Conservation (phyloP, 1,284 basidiomycete species). For the Ustilago trichophora region DNA sequence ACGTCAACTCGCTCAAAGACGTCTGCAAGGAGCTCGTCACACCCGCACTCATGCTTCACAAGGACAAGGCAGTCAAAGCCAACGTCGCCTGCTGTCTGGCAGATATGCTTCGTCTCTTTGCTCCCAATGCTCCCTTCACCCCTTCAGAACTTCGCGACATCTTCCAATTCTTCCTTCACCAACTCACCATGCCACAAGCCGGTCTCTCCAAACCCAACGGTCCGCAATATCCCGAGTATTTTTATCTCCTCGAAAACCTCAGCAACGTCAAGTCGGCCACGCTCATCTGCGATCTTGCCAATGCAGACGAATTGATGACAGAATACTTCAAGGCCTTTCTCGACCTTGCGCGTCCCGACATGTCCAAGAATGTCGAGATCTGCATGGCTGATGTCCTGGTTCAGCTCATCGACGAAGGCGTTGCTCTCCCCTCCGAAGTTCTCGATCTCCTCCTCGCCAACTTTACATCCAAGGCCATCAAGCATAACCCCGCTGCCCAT, state of each 20-base stretch:
- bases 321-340: slow-evolving; percentile 87
- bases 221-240: slow-evolving; percentile 51
- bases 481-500: slow-evolving; percentile 72
- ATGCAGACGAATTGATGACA: slow-evolving; percentile 83
- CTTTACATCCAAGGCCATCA: slow-evolving; percentile 78
- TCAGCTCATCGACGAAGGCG: slow-evolving; percentile 86
- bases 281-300: slow-evolving; percentile 87
- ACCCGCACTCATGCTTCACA: slow-evolving; percentile 84
- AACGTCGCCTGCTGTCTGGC: slow-evolving; percentile 93
- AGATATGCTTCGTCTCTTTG: slow-evolving; percentile 90
- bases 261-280: slow-evolving; percentile 94
- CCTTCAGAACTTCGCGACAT: slow-evolving; percentile 75
- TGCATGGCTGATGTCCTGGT: slow-evolving; percentile 88
- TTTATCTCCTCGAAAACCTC: slow-evolving; percentile 87
- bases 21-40: slow-evolving; percentile 83
- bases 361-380: slow-evolving; percentile 83
- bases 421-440: slow-evolving; percentile 78
- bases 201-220: slow-evolving; percentile 50
- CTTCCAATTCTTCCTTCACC: slow-evolving; percentile 72
- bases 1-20: slow-evolving; percentile 75
- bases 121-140: slow-evolving; percentile 95
- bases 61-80: slow-evolving; percentile 92
- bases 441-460: slow-evolving; percentile 84
- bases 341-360: slow-evolving; percentile 73
- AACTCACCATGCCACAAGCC: slow-evolving; percentile 51